Evolutionary conservation across 2,329 filamentous ascomycete genomes (phyloP), one percentile per base, ranked within the genome.

Genomic region (Xylariaceae sp.): DNA sequence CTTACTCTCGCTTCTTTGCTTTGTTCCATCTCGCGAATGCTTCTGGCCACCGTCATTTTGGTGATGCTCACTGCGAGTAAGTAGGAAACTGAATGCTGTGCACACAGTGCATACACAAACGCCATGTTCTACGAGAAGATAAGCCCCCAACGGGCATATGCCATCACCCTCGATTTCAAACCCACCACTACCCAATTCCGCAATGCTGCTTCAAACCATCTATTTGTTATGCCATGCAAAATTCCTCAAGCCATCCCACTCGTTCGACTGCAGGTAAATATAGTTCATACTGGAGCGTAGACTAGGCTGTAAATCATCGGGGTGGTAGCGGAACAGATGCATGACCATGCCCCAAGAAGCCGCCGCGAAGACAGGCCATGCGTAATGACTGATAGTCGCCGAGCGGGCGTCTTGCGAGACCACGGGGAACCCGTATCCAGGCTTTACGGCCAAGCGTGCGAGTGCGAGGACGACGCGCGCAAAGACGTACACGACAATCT

Each of bases 401-500:
- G 68, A 74, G 62, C 42, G 41, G 12, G 69, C 58, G 67, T 80
- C 74, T 52, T 64, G 67, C 55, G 74, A 84, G 44, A 82, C 65
- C 30, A 71, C 36, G 33, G 78, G 72, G 51, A 84, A 62, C 47
- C 78, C 77, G 49, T 64, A 63, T 39, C 75, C 75, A 2, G 80
- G 80, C 68, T 89, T 85, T 55, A 97, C 83, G 49, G 88, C 82
- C 50, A 97, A 74, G 64, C 90, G 89, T 31, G 91, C 94, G 19
- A 95, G 73, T 9, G 89, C 89, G 32, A 99, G 81, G 53, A 87
- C 79, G 14, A 96, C 94, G 58, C 94, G 85, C 42, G 94, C 94
- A 66, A 96, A 96, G 55, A 99, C 88, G 75, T 99, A 99, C 62
- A 97, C 89, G 68, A 96, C 90, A 67, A 99, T 99, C 77, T 99